phyloP scores from a whole-genome alignment of 306 rosid genomes.

The Trichosanthes truncata region DNA sequence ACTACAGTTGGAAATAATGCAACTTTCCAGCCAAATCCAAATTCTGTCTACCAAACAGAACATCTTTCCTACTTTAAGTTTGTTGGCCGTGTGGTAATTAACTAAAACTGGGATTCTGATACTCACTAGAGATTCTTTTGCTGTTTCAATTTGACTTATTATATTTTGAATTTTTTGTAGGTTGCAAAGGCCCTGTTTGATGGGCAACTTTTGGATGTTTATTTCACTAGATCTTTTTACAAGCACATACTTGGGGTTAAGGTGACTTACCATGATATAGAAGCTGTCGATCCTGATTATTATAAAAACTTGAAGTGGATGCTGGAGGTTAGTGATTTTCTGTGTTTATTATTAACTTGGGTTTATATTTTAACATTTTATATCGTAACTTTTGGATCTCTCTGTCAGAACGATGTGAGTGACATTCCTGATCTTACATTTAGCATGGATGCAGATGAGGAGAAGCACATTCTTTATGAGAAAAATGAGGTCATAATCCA shows the following conservation, averaged over 20 bases:
- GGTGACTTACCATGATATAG: constrained; percentile 99
- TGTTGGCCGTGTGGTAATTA: constrained; percentile 96
- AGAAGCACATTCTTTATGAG: constrained; percentile 90
- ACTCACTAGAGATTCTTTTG: not conserved
- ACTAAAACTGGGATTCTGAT: not conserved
- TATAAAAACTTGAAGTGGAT: constrained; percentile 98
- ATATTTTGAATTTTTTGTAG: constrained; percentile 32
- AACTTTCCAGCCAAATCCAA: constrained; percentile 98
- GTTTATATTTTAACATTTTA: constrained; percentile 7
- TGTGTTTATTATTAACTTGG: not conserved
- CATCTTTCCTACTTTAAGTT: constrained; percentile 98
- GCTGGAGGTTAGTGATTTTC: constrained; percentile 66
- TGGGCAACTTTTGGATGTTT: constrained; percentile 95
- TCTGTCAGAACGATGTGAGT: constrained; percentile 73
- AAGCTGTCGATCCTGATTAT: constrained; percentile 98
- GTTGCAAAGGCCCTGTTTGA: constrained; percentile 98
- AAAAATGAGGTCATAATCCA: constrained; percentile 58
- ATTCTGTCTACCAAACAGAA: constrained; percentile 95
- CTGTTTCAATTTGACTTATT: not conserved
- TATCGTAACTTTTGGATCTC: not conserved
- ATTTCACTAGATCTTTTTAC: constrained; percentile 97
- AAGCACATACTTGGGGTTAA: constrained; percentile 93
- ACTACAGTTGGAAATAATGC: constrained; percentile 90
- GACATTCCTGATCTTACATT: constrained; percentile 91
- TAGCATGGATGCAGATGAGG: constrained; percentile 99